Percentiles rank a stretch among this genome's conserved stretches.
These are phyloP conservation scores for Pleodorina starrii DNA, from an alignment of 139 green algal species.

Conservation along the genomic window DNA sequence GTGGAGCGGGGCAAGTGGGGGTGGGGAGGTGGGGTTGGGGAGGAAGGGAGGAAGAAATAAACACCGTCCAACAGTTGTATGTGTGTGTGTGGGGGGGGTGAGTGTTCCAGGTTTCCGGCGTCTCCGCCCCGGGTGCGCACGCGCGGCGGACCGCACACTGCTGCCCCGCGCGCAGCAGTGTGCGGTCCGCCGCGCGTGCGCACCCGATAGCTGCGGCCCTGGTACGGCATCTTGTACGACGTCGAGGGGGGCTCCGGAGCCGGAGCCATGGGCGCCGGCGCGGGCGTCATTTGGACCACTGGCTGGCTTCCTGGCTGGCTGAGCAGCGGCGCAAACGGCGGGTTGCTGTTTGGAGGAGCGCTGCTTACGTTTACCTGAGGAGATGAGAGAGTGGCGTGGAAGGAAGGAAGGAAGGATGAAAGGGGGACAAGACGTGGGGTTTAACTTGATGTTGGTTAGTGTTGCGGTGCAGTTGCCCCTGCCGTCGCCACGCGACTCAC, in stretches of 20 bases:
- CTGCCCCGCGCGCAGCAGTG: no score
- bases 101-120: no score
- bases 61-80: no score
- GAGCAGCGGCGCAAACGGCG: not conserved
- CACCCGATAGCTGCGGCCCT: not conserved
- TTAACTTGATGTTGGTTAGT: no score
- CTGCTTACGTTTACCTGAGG: not conserved
- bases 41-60: no score
- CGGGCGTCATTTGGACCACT: not conserved
- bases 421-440: no score
- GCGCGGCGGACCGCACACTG: no score
- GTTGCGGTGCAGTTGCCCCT: not conserved
- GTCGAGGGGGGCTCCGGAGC: not conserved
- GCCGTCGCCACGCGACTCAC: not conserved
- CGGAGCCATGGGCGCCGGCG: not conserved
- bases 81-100: no score
- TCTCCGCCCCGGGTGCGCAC: no score
- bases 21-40: no score
- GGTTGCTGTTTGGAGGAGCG: not conserved
- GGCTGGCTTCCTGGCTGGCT: not conserved
- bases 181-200: no score
- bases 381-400: not conserved
- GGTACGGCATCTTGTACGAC: not conserved
- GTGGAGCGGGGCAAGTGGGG: no score
- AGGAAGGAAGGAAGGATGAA: not conserved